Evolutionary conservation across 768 basidiomycete genomes (phyloP).

Genomic region (Tylopilus felleus): DNA sequence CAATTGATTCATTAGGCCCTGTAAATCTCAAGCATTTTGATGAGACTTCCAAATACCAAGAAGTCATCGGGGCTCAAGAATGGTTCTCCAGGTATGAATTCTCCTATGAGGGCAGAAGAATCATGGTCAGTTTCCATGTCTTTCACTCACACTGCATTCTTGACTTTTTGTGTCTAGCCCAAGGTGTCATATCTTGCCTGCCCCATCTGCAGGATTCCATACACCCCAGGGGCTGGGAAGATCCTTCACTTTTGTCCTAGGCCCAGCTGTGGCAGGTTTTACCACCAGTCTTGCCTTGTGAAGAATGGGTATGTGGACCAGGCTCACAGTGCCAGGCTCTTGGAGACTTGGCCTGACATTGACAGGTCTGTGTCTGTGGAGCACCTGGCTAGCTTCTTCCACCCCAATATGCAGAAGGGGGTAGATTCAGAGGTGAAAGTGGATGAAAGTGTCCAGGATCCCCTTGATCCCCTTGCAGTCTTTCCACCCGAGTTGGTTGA

Average conservation of each 20-base stretch:
- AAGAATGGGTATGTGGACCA: constrained; percentile 25
- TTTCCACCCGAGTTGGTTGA: constrained; percentile 40
- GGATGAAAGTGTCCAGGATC: no score
- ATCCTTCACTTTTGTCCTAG: constrained; percentile 60
- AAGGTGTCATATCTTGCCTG: constrained; percentile 40
- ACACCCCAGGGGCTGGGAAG: constrained; percentile 39
- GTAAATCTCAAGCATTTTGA: constrained; percentile 34
- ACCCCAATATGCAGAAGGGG: no score
- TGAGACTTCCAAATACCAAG: constrained; percentile 39
- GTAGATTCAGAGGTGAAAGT: no score
- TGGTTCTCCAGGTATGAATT: constrained; percentile 52
- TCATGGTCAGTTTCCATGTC: constrained; percentile 36
- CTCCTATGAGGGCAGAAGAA: constrained; percentile 29
- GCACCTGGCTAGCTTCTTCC: background rate
- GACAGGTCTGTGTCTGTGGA: constrained; percentile 17
- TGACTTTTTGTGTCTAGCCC: constrained; percentile 33
- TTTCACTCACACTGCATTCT: no score
- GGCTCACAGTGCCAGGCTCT: constrained; percentile 23
- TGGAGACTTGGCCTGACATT: constrained; percentile 39
- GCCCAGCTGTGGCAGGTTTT: constrained; percentile 43
- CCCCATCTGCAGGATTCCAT: constrained; percentile 41
- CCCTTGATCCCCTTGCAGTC: constrained; percentile 4
- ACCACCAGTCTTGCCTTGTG: constrained; percentile 48
- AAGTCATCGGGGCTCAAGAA: constrained; percentile 34
- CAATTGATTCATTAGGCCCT: constrained; percentile 27